Conservation (phyloP, 192 early-diverging fungal genomes). For the Backusella parvicylindrica region DNA sequence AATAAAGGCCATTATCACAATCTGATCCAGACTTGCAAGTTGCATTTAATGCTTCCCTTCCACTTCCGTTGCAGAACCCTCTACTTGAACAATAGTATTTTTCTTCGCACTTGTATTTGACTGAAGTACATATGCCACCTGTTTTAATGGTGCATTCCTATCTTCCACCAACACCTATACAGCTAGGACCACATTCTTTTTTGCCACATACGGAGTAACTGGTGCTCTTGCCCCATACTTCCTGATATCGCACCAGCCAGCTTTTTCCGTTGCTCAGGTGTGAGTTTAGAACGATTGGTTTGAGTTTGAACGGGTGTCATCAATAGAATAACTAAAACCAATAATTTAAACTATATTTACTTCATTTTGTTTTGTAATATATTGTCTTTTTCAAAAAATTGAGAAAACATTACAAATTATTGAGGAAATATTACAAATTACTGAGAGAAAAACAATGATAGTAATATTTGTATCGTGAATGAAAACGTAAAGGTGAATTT, state of each 20-base stretch:
- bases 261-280: background rate
- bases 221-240: no score
- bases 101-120: background rate
- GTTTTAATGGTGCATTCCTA: background rate
- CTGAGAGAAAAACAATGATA: no score
- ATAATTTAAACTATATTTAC: background rate
- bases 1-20: background rate
- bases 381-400: no score
- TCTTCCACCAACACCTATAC: background rate
- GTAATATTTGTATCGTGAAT: no score
- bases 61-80: background rate
- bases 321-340: background rate
- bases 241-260: background rate
- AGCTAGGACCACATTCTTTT: background rate
- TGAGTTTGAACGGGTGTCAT: background rate
- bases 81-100: background rate
- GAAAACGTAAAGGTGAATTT: no score
- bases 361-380: background rate
- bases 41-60: background rate
- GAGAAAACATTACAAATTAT: no score
- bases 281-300: background rate
- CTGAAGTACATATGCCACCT: background rate
- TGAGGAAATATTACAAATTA: no score
- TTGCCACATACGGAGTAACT: no score
- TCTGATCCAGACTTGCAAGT: background rate